Evolutionary conservation across 176 grass and related monocot genomes (phyloP).

Genomic region (Elymus sibiricus): DNA sequence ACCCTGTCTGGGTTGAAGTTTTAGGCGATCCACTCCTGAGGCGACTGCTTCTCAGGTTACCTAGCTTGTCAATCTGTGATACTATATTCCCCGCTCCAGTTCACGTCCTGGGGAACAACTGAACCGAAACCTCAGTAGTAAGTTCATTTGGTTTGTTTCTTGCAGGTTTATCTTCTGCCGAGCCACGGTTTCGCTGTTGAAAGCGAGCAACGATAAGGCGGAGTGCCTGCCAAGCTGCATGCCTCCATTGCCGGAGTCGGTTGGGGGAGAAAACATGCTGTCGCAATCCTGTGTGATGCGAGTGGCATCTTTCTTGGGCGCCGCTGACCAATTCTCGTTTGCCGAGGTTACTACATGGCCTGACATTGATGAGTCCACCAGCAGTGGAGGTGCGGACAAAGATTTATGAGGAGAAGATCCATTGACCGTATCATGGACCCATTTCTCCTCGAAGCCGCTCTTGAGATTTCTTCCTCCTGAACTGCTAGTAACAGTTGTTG

Average conservation of each 20-base stretch:
- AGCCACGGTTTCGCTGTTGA: constrained; percentile 53
- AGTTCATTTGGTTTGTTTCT: constrained; percentile 16
- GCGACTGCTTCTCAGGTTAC: constrained; percentile 81
- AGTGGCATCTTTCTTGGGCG: constrained; percentile 50
- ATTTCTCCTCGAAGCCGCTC: background rate
- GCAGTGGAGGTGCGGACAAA: background rate
- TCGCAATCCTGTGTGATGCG: constrained; percentile 66
- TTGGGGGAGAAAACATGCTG: constrained; percentile 48
- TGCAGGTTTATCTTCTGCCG: constrained; percentile 93
- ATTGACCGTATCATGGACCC: background rate
- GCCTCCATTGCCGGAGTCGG: constrained; percentile 61
- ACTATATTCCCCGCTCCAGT: background rate
- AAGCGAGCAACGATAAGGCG: constrained; percentile 32
- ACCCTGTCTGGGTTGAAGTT: constrained; percentile 84
- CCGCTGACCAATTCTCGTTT: constrained; percentile 48
- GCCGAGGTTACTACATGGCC: constrained; percentile 43
- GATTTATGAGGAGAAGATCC: background rate
- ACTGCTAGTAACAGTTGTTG: background rate
- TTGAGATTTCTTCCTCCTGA: background rate
- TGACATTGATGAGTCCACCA: constrained; percentile 15
- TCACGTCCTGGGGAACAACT: background rate
- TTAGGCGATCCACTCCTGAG: constrained; percentile 84
- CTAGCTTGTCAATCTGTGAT: constrained; percentile 3
- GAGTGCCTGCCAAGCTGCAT: constrained; percentile 60
- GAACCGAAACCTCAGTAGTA: background rate